These are phyloP conservation scores for Castanea crenata DNA, from an alignment of 306 rosid genomes.

Conservation along the genomic window DNA sequence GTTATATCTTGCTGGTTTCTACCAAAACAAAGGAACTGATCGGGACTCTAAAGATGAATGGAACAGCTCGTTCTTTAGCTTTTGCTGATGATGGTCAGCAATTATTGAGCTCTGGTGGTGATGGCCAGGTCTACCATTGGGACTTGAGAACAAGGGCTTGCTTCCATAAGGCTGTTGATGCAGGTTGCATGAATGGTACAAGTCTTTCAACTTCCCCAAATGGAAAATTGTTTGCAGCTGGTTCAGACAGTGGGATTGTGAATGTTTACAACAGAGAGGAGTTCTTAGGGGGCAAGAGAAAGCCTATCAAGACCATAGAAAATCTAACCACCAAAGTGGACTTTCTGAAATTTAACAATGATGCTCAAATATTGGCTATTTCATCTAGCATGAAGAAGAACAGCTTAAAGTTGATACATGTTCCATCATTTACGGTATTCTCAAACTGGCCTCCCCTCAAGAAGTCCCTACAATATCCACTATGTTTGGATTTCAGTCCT, in stretches of 20 bases:
- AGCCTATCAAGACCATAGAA: too few relatives aligned
- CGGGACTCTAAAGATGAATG: slow-evolving; percentile 92
- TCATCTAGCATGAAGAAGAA: slow-evolving; percentile 70
- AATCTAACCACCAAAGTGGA: slow-evolving; percentile 37
- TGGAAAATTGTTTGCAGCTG: slow-evolving; percentile 51
- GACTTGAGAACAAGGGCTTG: slow-evolving; percentile 83
- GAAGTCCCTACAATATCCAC: slow-evolving; percentile 51
- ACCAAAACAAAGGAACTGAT: slow-evolving; percentile 70
- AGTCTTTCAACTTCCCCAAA: slow-evolving; percentile 52
- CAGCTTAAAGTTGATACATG: slow-evolving; percentile 70
- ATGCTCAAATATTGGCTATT: slow-evolving; percentile 59
- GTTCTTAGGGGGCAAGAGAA: slow-evolving; percentile 43
- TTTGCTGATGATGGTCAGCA: slow-evolving; percentile 73
- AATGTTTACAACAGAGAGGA: slow-evolving; percentile 47
- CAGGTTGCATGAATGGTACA: slow-evolving; percentile 56
- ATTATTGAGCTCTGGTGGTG: slow-evolving; percentile 77
- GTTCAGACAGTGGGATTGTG: slow-evolving; percentile 58
- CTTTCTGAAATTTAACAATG: slow-evolving; percentile 52
- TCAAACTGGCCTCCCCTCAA: slow-evolving; percentile 71
- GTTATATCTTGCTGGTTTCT: too few relatives aligned
- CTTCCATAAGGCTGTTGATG: slow-evolving; percentile 62
- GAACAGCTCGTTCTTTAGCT: slow-evolving; percentile 74
- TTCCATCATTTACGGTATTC: slow-evolving; percentile 70
- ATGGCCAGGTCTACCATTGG: slow-evolving; percentile 93
- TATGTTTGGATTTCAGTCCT: slow-evolving; percentile 79